Evolutionary conservation across 2,329 filamentous ascomycete genomes (phyloP).

Genomic region (Pyrenophora seminiperda): DNA sequence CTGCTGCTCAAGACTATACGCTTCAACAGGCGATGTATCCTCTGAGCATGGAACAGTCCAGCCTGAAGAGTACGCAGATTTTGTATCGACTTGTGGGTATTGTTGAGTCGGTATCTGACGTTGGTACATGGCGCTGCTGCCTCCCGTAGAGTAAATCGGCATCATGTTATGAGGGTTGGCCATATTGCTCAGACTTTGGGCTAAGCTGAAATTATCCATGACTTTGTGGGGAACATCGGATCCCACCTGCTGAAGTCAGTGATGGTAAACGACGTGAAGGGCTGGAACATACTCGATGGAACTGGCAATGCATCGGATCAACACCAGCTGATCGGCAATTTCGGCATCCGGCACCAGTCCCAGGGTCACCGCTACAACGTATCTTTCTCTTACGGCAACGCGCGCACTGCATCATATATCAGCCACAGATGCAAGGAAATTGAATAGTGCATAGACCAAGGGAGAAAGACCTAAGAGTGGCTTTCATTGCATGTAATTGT

Average conservation of each 20-base stretch:
- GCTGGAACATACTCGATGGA: slow-evolving; percentile 69
- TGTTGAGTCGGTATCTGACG: slow-evolving; percentile 18
- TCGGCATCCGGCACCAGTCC: slow-evolving; percentile 75
- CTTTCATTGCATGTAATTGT: neutral
- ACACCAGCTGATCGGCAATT: slow-evolving; percentile 80
- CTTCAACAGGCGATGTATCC: slow-evolving; percentile 37
- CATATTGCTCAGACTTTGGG: slow-evolving; percentile 24
- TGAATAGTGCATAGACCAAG: neutral
- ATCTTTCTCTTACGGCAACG: slow-evolving; percentile 94
- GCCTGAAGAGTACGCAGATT: slow-evolving; percentile 21
- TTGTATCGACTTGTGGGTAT: slow-evolving; percentile 29
- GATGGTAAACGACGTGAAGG: neutral
- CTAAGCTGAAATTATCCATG: slow-evolving; percentile 26
- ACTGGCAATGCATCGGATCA: slow-evolving; percentile 68
- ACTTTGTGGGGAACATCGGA: slow-evolving; percentile 35
- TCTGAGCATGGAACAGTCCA: slow-evolving; percentile 38
- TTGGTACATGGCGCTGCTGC: slow-evolving; percentile 16
- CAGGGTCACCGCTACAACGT: slow-evolving; percentile 84
- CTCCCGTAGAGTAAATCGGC: slow-evolving; percentile 26
- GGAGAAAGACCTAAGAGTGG: neutral
- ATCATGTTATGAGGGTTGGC: slow-evolving; percentile 27
- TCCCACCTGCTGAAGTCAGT: slow-evolving; percentile 38
- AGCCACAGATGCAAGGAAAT: neutral
- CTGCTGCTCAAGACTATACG: slow-evolving; percentile 32
- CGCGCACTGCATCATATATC: slow-evolving; percentile 66